phyloP scores from a whole-genome alignment of 1,139 yeast species.

The Taphrina wiesneri region DNA sequence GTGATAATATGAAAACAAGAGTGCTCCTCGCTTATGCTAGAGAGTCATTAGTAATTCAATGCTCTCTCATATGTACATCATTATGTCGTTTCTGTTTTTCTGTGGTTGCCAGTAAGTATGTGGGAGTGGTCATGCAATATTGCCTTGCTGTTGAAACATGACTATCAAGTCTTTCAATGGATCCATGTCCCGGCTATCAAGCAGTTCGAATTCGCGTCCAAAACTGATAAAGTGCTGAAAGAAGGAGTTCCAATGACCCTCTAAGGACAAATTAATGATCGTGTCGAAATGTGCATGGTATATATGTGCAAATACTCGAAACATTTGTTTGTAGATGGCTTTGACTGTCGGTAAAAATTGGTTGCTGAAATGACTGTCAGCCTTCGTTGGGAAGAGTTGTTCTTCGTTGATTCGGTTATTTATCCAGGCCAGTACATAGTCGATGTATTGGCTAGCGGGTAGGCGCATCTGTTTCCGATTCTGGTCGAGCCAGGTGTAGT shows the following conservation, averaged over 20 bases:
- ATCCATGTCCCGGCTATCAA: conserved; percentile 74
- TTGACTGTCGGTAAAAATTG: conserved; percentile 78
- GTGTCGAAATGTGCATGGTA: conserved; percentile 93
- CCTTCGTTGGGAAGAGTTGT: conserved; percentile 84
- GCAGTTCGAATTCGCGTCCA: conserved; percentile 75
- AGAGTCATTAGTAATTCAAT: not conserved
- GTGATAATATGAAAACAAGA: not conserved
- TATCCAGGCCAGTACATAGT: conserved; percentile 88
- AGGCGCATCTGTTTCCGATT: conserved; percentile 74
- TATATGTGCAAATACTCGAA: conserved; percentile 93
- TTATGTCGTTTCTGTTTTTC: not conserved
- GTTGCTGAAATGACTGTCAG: conserved; percentile 81
- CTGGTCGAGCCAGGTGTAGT: conserved; percentile 86
- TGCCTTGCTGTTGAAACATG: conserved; percentile 80
- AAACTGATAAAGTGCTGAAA: conserved; percentile 94
- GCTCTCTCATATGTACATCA: not conserved
- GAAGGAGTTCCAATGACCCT: conserved; percentile 97
- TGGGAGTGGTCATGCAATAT: conserved; percentile 49
- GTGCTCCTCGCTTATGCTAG: not conserved
- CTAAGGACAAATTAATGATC: conserved; percentile 81
- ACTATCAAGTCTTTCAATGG: conserved; percentile 75
- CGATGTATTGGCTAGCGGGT: conserved; percentile 92
- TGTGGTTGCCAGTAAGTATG: not conserved
- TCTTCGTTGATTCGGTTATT: conserved; percentile 85
- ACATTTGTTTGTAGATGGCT: conserved; percentile 87